Conservation (phyloP, 371 early-diverging fungal species). For the Neoconidiobolus thromboides region DNA sequence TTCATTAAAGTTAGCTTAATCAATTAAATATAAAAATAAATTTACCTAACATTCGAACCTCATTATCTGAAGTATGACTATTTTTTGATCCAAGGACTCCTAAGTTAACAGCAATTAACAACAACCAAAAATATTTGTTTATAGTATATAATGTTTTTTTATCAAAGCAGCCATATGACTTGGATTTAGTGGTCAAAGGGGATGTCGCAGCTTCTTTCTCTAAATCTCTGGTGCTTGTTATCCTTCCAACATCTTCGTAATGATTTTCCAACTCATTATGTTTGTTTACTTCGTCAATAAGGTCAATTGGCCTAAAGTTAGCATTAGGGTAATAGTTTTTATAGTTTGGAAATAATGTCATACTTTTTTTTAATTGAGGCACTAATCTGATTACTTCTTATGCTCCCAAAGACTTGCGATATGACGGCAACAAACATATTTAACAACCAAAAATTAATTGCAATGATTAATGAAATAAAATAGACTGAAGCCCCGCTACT, state of each 20-base stretch:
- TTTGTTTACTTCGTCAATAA: too few relatives aligned
- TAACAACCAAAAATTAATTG: slow-evolving; percentile 45
- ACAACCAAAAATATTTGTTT: not conserved
- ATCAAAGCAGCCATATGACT: too few relatives aligned
- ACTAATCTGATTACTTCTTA: slow-evolving; percentile 17
- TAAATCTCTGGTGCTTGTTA: too few relatives aligned
- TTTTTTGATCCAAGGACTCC: not conserved
- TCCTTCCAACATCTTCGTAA: too few relatives aligned
- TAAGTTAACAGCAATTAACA: not conserved
- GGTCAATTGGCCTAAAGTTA: too few relatives aligned
- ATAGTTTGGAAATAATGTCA: not conserved
- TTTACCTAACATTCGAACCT: not conserved
- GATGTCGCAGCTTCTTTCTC: too few relatives aligned
- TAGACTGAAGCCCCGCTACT: slow-evolving; percentile 29
- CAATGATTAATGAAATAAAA: slow-evolving; percentile 32
- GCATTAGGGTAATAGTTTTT: too few relatives aligned
- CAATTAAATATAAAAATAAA: not conserved
- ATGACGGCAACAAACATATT: slow-evolving; percentile 52
- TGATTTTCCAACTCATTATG: too few relatives aligned
- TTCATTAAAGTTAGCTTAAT: not conserved
- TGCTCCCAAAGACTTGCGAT: slow-evolving; percentile 46
- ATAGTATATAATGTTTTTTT: too few relatives aligned
- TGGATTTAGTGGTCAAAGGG: too few relatives aligned
- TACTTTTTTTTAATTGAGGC: not conserved
- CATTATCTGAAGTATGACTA: not conserved